These are phyloP conservation scores for Pseudopyrenochaeta lycopersici DNA, from an alignment of 2,329 filamentous ascomycete species.

Conservation along the genomic window DNA sequence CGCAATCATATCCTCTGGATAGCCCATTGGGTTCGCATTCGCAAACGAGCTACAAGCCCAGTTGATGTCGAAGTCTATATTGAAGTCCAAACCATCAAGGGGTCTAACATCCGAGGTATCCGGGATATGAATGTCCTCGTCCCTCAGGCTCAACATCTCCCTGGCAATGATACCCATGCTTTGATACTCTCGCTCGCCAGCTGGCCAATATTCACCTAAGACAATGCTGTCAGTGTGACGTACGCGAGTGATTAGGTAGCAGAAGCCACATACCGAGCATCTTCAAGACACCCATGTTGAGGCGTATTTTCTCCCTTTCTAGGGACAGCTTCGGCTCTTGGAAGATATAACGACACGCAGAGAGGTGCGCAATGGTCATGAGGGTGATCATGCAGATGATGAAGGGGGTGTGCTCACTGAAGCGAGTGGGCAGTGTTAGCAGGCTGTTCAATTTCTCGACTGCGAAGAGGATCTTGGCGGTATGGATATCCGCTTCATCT, in stretches of 20 bases:
- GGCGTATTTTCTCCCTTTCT: constrained; percentile 33
- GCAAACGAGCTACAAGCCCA: constrained; percentile 20
- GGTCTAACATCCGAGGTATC: constrained; percentile 5
- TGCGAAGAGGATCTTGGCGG: constrained; percentile 31
- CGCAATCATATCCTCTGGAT: constrained; percentile 30
- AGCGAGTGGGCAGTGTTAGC: constrained; percentile 30
- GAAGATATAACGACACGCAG: constrained; percentile 33
- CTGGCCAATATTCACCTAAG: constrained; percentile 27
- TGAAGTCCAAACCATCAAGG: constrained; percentile 21
- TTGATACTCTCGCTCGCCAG: constrained; percentile 23
- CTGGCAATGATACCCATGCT: constrained; percentile 28
- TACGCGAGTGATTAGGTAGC: no score
- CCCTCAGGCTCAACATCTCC: constrained; percentile 21
- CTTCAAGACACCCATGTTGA: constrained; percentile 37
- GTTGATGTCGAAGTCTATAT: constrained; percentile 23
- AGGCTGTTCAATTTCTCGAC: constrained; percentile 26
- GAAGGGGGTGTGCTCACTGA: constrained; percentile 33
- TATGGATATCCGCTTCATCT: constrained; percentile 29
- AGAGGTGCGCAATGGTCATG: constrained; percentile 37
- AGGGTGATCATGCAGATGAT: constrained; percentile 40
- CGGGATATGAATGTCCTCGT: constrained; percentile 24
- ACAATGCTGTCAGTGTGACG: no score
- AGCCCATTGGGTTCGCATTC: background rate
- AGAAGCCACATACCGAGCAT: constrained; percentile 11
- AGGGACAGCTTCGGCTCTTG: constrained; percentile 23